phyloP scores from a whole-genome alignment of 768 basidiomycete species.

The Mycena galericulata region DNA sequence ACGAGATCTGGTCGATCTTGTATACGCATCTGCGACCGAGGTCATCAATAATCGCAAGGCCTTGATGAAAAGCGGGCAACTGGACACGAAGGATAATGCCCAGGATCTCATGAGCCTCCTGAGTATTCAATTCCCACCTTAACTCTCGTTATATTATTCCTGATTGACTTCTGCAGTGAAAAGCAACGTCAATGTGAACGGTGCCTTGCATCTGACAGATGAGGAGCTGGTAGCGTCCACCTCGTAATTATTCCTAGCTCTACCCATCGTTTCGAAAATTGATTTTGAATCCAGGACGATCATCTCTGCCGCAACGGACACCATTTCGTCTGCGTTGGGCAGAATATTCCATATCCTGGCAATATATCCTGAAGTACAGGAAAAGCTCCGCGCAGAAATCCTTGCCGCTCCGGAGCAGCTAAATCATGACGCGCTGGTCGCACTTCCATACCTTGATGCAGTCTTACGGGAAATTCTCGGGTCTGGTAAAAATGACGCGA shows the following conservation, averaged over 20 bases:
- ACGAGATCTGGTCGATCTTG: background rate
- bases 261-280: background rate
- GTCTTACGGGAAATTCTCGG: background rate
- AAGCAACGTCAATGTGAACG: background rate
- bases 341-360: no score
- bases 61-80: background rate
- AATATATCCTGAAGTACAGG: no score
- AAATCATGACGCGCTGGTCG: background rate
- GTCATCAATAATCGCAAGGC: background rate
- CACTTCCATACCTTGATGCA: background rate
- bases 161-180: background rate
- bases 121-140: background rate
- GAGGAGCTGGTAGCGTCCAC: background rate
- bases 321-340: no score
- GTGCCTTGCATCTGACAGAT: background rate
- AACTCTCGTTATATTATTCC: no score
- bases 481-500: no score
- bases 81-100: background rate
- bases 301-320: no score
- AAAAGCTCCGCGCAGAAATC: background rate
- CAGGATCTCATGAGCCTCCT: slow-evolving; percentile 9
- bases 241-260: background rate
- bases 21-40: background rate
- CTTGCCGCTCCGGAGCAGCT: background rate
- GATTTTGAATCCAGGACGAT: background rate